Evolutionary conservation across 805 yeast genomes (phyloP).

Genomic region (Wickerhamomyces chaumierensis): DNA sequence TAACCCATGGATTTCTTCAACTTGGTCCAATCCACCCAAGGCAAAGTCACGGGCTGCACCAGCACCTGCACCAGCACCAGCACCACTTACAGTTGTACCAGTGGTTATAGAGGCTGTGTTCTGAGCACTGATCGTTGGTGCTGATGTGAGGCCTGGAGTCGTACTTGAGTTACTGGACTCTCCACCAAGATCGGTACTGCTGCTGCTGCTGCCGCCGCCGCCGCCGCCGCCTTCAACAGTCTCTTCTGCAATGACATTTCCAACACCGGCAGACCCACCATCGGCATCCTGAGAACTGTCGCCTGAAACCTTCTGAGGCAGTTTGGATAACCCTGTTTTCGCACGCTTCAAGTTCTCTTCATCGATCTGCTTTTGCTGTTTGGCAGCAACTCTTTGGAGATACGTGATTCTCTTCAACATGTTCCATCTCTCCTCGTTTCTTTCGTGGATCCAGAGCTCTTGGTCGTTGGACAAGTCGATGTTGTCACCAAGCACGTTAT

Average conservation of each 20-base stretch:
- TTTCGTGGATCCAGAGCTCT: slow-evolving; percentile 25
- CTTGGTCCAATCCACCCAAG: neutral
- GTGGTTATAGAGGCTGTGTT: neutral
- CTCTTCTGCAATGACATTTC: slow-evolving; percentile 1
- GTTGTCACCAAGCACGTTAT: slow-evolving; percentile 22
- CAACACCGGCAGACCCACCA: neutral
- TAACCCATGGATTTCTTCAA: slow-evolving; percentile 10
- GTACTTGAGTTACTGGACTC: neutral
- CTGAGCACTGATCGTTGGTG: neutral
- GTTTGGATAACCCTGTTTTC: slow-evolving; percentile 9
- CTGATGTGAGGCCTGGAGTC: neutral
- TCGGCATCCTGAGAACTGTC: neutral
- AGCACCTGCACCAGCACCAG: neutral
- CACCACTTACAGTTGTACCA: neutral
- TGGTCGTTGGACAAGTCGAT: slow-evolving; percentile 23
- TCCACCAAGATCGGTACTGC: too few species aligned
- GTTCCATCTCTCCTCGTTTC: slow-evolving; percentile 54
- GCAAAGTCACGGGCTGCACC: neutral
- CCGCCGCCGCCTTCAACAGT: too few species aligned
- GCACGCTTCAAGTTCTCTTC: slow-evolving; percentile 27
- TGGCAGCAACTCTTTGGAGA: slow-evolving; percentile 53
- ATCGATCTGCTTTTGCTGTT: slow-evolving; percentile 28
- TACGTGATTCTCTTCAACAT: slow-evolving; percentile 63
- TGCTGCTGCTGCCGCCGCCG: too few species aligned
- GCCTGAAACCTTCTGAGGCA: neutral